phyloP scores from a whole-genome alignment of 768 basidiomycete genomes.

The Termitomyces sp. region DNA sequence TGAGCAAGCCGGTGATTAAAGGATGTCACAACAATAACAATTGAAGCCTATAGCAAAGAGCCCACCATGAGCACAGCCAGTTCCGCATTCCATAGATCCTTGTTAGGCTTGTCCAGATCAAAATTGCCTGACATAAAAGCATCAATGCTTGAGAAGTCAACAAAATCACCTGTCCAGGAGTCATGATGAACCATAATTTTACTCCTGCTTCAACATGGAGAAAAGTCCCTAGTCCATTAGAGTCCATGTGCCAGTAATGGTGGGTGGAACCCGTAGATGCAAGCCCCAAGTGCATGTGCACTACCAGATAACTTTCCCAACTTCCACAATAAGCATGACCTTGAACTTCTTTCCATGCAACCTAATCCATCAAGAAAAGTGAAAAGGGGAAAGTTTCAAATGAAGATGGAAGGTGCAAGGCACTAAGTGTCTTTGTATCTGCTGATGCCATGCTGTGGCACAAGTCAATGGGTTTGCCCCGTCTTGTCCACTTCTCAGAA shows the following conservation, averaged over 20 bases:
- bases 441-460: not conserved
- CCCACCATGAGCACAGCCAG: not conserved
- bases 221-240: not conserved
- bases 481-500: not conserved
- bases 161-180: not conserved
- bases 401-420: not conserved
- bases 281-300: not conserved
- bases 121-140: not conserved
- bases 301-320: not conserved
- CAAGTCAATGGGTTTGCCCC: not conserved
- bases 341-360: not conserved
- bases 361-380: not conserved
- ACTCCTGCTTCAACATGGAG: not conserved
- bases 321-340: too few relatives aligned
- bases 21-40: not conserved
- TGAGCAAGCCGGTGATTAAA: not conserved
- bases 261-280: not conserved
- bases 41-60: not conserved
- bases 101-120: not conserved
- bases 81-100: not conserved
- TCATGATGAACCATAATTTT: constrained; percentile 4
- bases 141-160: not conserved
- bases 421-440: not conserved
- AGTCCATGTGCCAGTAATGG: not conserved
- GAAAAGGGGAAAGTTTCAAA: not conserved